Percentiles rank a stretch among this genome's conserved stretches.
Evolutionary conservation across 78 protist genomes (phyloP).

Genomic region (Dictyostelium discoideum): dicty_2.7 NC_007091.3:3965001-3965500

Average conservation of each 20-base stretch:
- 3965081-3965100: neutral
- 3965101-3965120: constrained; percentile 28
- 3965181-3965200: neutral
- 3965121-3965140: constrained; percentile 24
- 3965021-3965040: neutral
- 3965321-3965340: constrained; percentile 12
- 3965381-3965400: neutral
- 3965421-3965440: constrained; percentile 3
- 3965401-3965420: neutral
- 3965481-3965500: neutral
- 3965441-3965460: constrained; percentile 42
- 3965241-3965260: neutral
- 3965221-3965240: neutral
- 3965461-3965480: neutral
- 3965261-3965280: constrained; percentile 10
- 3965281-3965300: constrained; percentile 23
- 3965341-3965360: neutral
- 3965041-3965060: neutral
- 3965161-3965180: constrained; percentile 14
- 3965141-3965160: constrained; percentile 13
- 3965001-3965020: neutral
- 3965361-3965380: neutral
- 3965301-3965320: constrained; percentile 2
- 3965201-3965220: neutral
- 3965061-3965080: neutral